Base-by-base conservation (phyloP, 2,329 filamentous ascomycete genomes). In the Aschersonia sp. region DNA sequence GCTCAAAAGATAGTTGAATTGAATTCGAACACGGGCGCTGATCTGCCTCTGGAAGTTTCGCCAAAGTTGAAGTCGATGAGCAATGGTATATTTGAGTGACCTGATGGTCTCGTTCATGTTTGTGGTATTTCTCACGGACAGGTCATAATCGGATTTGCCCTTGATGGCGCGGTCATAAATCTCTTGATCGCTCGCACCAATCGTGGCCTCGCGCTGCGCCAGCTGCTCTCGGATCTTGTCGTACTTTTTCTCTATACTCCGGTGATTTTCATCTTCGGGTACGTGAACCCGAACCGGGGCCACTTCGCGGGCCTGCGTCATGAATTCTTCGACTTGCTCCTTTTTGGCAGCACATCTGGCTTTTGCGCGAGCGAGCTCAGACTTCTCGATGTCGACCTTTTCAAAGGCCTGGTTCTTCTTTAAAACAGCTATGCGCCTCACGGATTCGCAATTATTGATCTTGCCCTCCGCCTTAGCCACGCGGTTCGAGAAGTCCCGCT, bases 1-100 rank as follows among this genome's bases (percentile, higher is more conserved):
- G 58, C 82, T 87, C 49, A 98, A 77, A 11, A 97, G 75, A 59
- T 92, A 94, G 46, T 78, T 83, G 65, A 98, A 98, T 51, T 86
- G 87, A 47, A 84, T 82, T 45, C 87, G 82, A 43, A 92, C 86
- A 48, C 85, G 79, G n/a, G 83, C 79, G 39, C 88, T 90, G 57
- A 98, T 96, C 55, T 81, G 78, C 30, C 81, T 76, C 57, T 90
- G 84, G 64, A 98, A 97, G 46, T 76, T 72, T 49, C 78, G 73
- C 85, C 88, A 98, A 55, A 87, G 81, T 31, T 73, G 68, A 49
- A 85, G 75, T 12, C 92, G 85, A 49, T 83, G 69, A 8, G 69
- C 65, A 41, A 95, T 76, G 1, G 87, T 79, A 33, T 70, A 57
- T 55, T 76, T 75, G 39, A 82, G 61, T 0, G 58, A 59, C 5